phyloP scores from a whole-genome alignment of 345 rosid species.

The Brassica carinata region DNA sequence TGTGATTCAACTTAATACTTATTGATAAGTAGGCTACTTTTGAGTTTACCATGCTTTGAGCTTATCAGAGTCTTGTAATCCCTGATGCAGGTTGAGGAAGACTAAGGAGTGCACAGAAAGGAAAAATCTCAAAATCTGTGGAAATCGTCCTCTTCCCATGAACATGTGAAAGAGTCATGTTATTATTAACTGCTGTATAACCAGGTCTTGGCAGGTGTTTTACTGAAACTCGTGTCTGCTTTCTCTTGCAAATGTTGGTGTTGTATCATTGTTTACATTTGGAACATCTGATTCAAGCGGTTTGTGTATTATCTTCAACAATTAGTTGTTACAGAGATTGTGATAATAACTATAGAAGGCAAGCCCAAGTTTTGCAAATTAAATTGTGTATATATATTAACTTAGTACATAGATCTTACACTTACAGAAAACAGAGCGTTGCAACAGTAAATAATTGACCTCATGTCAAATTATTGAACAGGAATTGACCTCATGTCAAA shows the following conservation, averaged over 20 bases:
- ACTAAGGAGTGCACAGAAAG: background rate
- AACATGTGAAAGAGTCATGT: constrained; percentile 1
- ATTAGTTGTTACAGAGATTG: background rate
- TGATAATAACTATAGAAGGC: background rate
- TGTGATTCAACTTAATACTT: background rate
- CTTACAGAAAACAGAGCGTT: background rate
- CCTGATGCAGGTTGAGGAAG: background rate
- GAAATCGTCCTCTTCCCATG: background rate
- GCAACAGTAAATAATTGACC: background rate
- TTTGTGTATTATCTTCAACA: background rate
- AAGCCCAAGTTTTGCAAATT: background rate
- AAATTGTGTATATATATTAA: background rate
- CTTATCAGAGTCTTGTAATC: constrained; percentile 5
- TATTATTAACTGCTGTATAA: too few species aligned
- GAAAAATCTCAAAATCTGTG: background rate
- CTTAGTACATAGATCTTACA: background rate
- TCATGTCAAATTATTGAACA: constrained; percentile 1
- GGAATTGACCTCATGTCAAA: constrained; percentile 1
- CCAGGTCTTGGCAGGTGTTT: background rate
- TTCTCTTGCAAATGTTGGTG: constrained; percentile 9
- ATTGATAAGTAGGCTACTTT: background rate
- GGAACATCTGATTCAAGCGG: background rate
- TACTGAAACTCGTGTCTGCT: constrained; percentile 2
- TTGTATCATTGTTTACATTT: background rate
- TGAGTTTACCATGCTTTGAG: background rate